Evolutionary conservation across 1,284 basidiomycete genomes (phyloP), one percentile per base, ranked within the genome.

Genomic region (Ustilago lituana): DNA sequence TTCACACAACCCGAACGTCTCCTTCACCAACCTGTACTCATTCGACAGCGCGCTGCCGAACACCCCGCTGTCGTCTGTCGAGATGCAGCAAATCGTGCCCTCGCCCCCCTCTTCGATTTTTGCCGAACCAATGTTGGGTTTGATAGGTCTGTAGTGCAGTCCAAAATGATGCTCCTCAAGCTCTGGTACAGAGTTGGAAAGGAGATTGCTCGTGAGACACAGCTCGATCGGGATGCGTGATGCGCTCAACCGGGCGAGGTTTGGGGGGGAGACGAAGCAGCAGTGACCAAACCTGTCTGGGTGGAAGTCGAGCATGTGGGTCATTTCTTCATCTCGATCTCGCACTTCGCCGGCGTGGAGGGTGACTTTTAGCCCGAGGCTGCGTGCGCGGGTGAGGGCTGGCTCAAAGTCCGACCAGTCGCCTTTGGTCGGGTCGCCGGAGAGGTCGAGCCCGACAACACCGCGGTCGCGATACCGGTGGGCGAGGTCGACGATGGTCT

Each of bases 11-110:
- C 35, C 52, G 24, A 70, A 74, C 1, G 35, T 45, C 2, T 62
- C 27, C 63, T 67, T 74, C 22, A 61, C 46, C 22, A 74, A 32
- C 4, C 27, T 8, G n/a, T 58, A 73, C 46, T 74, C 73, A 35
- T 66, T 62, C 19, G 60, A 65, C 3, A 74, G 41, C 10, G 45
- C 15, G 20, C 55, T 60, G 19, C 60, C 60, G 36, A 74, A 74
- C 1, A 74, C 69, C 3, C 65, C 65, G 12, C 52, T 65, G 29
- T 74, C 73, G 39, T 74, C 73, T 1, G 73, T 74, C 12, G 60
- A 56, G 29, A 74, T 60, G 43, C 63, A 66, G 11, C 57, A 60
- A 4, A 66, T 35, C 0, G 52, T 51, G 5, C 10, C n/a, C 1
- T 43, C 19, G 8, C 5, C 23, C 9, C 5, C 5, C 27, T 6